Conservation (phyloP, 2,329 filamentous ascomycete genomes). For the Calonectria leucothoes region DNA sequence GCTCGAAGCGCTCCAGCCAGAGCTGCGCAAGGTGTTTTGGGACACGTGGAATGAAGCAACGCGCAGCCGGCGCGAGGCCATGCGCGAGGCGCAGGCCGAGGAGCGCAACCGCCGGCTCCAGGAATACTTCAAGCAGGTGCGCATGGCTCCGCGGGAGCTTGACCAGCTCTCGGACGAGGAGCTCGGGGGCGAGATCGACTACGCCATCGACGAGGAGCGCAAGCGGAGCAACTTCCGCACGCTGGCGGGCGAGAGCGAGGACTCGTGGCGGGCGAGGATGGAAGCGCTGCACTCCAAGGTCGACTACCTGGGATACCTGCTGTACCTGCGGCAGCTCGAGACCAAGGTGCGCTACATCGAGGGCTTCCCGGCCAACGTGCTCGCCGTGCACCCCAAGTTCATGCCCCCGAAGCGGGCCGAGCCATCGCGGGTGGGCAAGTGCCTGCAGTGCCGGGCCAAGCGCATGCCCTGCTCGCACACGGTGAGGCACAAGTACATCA, state of each 20-base stretch:
- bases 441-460: constrained; percentile 39
- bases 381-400: constrained; percentile 29
- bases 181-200: constrained; percentile 6
- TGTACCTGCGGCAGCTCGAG: constrained; percentile 11
- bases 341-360: constrained; percentile 41
- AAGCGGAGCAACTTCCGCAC: not conserved
- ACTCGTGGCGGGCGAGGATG: constrained; percentile 18
- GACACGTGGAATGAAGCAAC: not conserved
- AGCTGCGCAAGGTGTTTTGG: not conserved
- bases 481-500: constrained; percentile 34
- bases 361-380: constrained; percentile 39
- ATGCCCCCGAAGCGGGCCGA: not conserved
- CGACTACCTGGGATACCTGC: constrained; percentile 8
- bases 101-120: not conserved
- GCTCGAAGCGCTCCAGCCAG: not conserved
- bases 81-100: not conserved
- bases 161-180: not conserved
- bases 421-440: constrained; percentile 17
- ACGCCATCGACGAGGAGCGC: constrained; percentile 6
- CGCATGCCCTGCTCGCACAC: constrained; percentile 40
- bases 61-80: not conserved
- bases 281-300: constrained; percentile 26
- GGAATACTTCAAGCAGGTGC: not conserved
- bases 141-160: not conserved
- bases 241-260: not conserved